Percentiles rank a stretch among this genome's conserved stretches.
phyloP scores from a whole-genome alignment of 441 rosid genomes.

The Cnidoscolus chayamansa region DNA sequence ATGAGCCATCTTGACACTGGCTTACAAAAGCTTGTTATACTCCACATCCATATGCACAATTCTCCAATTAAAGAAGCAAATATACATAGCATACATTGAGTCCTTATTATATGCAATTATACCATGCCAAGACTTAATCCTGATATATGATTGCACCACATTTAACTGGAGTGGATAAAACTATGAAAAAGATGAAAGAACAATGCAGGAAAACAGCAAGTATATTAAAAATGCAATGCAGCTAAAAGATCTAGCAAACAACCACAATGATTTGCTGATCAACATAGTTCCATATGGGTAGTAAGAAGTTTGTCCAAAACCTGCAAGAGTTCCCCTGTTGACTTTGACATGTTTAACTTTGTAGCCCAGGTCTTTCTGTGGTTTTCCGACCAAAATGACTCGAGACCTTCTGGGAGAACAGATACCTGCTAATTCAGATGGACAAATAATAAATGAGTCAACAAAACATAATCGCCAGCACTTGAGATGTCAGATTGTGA shows the following conservation, averaged over 20 bases:
- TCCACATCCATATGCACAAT: not conserved
- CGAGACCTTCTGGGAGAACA: constrained; percentile 76
- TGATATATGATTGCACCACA: not conserved
- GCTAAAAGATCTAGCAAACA: not conserved
- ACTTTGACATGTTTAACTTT: constrained; percentile 53
- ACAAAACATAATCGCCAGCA: not conserved
- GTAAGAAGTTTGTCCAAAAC: constrained; percentile 29
- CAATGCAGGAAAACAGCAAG: not conserved
- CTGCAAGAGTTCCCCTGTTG: constrained; percentile 69
- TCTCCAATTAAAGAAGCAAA: not conserved
- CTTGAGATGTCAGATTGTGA: not conserved
- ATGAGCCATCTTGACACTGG: not conserved
- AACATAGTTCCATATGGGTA: not conserved
- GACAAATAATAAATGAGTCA: constrained; percentile 12
- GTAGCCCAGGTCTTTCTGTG: constrained; percentile 55
- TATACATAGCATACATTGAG: not conserved
- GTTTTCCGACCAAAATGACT: constrained; percentile 65
- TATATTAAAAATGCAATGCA: not conserved
- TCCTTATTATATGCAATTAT: too few relatives aligned
- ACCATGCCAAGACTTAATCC: not conserved
- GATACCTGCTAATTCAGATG: constrained; percentile 51
- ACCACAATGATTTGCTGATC: not conserved
- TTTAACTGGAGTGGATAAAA: not conserved
- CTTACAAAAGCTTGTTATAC: not conserved
- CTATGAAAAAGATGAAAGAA: not conserved